A percentile compares a stretch with the other conserved stretches of the same genome.
Conservation (phyloP, 2,329 filamentous ascomycete genomes). For the Paramyrothecium roridum region DNA sequence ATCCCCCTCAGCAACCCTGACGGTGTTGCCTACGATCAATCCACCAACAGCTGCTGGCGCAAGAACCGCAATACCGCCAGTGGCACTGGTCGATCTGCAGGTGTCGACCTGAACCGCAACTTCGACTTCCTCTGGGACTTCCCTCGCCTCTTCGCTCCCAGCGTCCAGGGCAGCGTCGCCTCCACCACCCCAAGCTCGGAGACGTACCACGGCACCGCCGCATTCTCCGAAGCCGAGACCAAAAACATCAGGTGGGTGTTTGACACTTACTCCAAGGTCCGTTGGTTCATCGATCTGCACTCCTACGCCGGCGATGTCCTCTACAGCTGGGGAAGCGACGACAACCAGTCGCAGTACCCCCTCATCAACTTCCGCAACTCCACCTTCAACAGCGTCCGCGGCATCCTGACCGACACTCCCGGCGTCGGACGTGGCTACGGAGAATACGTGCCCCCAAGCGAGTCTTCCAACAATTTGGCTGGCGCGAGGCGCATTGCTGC, state of each 20-base stretch:
- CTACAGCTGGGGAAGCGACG: slow-evolving; percentile 52
- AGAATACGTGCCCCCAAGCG: slow-evolving; percentile 33
- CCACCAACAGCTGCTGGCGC: slow-evolving; percentile 43
- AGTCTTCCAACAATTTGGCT: slow-evolving; percentile 23
- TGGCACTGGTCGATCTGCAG: slow-evolving; percentile 25
- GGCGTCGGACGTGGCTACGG: slow-evolving; percentile 27
- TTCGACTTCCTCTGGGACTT: slow-evolving; percentile 55
- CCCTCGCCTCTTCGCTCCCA: slow-evolving; percentile 33
- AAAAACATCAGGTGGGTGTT: slow-evolving; percentile 48
- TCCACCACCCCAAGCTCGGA: slow-evolving; percentile 32
- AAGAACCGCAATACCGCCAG: slow-evolving; percentile 44
- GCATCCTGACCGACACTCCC: slow-evolving; percentile 34
- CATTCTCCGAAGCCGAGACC: slow-evolving; percentile 51
- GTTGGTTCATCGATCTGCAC: slow-evolving; percentile 54
- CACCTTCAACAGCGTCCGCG: slow-evolving; percentile 44
- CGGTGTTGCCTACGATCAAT: slow-evolving; percentile 43
- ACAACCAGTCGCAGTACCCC: slow-evolving; percentile 38
- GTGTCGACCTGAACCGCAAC: slow-evolving; percentile 49
- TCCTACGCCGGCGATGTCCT: slow-evolving; percentile 45
- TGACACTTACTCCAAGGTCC: slow-evolving; percentile 42
- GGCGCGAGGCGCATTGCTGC: slow-evolving; percentile 27
- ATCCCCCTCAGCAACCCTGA: slow-evolving; percentile 45
- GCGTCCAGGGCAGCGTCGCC: slow-evolving; percentile 31
- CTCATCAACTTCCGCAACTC: slow-evolving; percentile 47
- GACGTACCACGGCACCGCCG: slow-evolving; percentile 42